Evolutionary conservation across 305 asterid genomes (phyloP), one percentile per base, ranked within the genome.

Genomic region (Plantago coronopus): DNA sequence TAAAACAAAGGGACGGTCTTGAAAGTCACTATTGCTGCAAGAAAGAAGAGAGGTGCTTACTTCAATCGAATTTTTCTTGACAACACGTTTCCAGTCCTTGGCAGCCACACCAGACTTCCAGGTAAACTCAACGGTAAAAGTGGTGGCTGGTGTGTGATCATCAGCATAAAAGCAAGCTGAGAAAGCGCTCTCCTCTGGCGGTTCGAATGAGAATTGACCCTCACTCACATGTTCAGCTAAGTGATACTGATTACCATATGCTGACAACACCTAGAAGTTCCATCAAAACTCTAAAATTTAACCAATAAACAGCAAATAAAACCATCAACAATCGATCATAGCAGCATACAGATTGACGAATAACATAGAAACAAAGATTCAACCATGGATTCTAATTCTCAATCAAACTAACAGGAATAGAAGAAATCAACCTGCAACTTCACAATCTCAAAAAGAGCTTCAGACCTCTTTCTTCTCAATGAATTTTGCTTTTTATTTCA

Each of bases 91-190:
- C 98, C 98, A 91, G 25, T 89, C 98, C 84, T 86, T 89, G 53
- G 98, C 87, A 64, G 95, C 97, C 61, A 91, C 74, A 27, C 98
- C 98, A 40, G 96, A 89, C 72, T 82, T 91, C 98, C 95, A 91
- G 38, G 86, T 96, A 48, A 91, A 86, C 66, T 91, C 97, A 4
- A 91, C 59, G 13, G 89, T 84, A 48, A 89, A 17, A 17, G 79
- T 74, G 23, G 72, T 68, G 0, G 93, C 65, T 27, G 97, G 94
- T 54, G 71, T 76, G 81, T 81, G 80, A 76, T 85, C 91, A 45
- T 82, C 65, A 6, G 95, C 93, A 49, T 69, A 78, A 76, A 91
- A 91, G 75, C 98, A 91, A 72, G 98, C 83, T 91, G 85, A 78
- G 74, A 89, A 89, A 21, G 84, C 94, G 55, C 98, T 97, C 29